These are phyloP conservation scores for Pythium brassicae DNA, from an alignment of 352 stramenopile species.

Conservation along the genomic window DNA sequence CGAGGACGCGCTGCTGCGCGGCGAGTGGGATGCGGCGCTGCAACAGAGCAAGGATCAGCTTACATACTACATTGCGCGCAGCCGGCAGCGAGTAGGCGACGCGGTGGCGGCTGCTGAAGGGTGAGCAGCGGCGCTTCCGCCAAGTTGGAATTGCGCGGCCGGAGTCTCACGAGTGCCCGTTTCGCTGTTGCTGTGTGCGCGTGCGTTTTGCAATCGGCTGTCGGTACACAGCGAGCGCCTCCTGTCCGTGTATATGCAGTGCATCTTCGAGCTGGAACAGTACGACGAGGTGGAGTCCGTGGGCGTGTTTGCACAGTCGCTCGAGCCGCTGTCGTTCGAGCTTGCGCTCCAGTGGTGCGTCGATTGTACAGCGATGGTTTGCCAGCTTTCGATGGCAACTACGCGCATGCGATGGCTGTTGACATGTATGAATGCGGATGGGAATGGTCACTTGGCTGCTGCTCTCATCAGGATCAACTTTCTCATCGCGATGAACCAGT, in stretches of 20 bases:
- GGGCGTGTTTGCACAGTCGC: conserved; percentile 28
- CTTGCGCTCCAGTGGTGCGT: conserved; percentile 42
- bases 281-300: conserved; percentile 54
- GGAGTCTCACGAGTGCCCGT: conserved; percentile 8
- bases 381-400: background rate
- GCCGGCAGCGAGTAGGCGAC: conserved; percentile 2
- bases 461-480: conserved; percentile 41
- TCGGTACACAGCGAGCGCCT: conserved; percentile 38
- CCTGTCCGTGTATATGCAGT: conserved; percentile 62
- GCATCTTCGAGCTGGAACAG: conserved; percentile 54
- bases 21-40: conserved; percentile 53
- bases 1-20: conserved; percentile 54
- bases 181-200: background rate
- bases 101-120: conserved; percentile 15
- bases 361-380: background rate
- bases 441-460: no score
- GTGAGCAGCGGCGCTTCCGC: conserved; percentile 2
- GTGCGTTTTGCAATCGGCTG: background rate
- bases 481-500: conserved; percentile 53
- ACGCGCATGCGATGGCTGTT: background rate
- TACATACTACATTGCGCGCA: background rate
- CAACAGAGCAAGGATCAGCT: conserved; percentile 43
- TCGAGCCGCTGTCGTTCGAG: conserved; percentile 34
- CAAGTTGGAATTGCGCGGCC: background rate
- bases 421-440: no score